Conservation (phyloP, 2,329 filamentous ascomycete genomes). For the Arthrobotrys conoides region DNA sequence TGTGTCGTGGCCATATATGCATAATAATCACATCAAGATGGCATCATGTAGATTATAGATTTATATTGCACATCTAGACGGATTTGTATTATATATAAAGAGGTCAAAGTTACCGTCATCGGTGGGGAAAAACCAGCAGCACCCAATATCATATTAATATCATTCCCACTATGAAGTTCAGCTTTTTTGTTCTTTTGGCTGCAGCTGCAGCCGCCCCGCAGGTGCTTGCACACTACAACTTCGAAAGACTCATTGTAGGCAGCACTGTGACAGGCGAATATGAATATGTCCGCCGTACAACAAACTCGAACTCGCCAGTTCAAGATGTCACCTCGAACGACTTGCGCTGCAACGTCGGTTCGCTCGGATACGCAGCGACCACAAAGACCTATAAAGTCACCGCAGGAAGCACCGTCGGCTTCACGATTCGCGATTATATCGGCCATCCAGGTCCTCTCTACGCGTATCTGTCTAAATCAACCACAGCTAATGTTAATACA, state of each 20-base stretch:
- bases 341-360: conserved; percentile 69
- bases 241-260: conserved; percentile 68
- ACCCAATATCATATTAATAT: not conserved
- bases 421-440: conserved; percentile 59
- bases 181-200: conserved; percentile 41
- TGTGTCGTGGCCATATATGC: too few species aligned
- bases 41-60: too few species aligned
- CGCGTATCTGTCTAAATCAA: conserved; percentile 67
- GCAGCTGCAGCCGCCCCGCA: conserved; percentile 48
- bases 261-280: conserved; percentile 68
- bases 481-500: conserved; percentile 62
- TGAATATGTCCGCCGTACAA: conserved; percentile 70
- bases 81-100: not conserved
- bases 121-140: not conserved
- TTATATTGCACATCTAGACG: too few species aligned
- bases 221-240: conserved; percentile 61
- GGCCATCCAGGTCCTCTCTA: conserved; percentile 69
- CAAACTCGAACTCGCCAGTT: conserved; percentile 67
- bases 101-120: not conserved
- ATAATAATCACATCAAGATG: not conserved
- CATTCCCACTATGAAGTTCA: conserved; percentile 50
- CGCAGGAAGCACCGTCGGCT: conserved; percentile 65
- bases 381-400: conserved; percentile 67
- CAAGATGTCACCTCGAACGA: conserved; percentile 67
- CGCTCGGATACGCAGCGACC: conserved; percentile 65